Base-by-base conservation (phyloP, 352 stramenopile species). In the Phytopythium ostracodes region DNA sequence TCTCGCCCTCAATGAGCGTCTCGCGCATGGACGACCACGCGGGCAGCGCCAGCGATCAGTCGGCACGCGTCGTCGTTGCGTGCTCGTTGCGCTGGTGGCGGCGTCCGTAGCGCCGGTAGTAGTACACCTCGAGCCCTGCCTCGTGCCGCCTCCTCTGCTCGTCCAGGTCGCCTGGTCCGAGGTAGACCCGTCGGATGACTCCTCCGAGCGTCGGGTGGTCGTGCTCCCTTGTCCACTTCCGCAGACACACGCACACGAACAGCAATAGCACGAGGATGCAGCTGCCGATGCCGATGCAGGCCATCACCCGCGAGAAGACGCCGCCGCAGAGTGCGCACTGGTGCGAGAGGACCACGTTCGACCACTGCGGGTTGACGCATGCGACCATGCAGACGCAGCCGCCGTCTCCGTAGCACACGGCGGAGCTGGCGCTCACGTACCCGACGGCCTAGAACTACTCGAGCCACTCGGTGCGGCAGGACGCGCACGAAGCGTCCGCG, bases 21-120 rank as follows among this genome's bases (percentile, higher is more conserved):
- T 71, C 59, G 12, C 66, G 60, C 66, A 76, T 70, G 12, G 66
- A 67, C 47, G 65, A 70, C 70, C 70, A 75, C 24, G 66, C 72
- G 0, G 70, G 64, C 31, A 71, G 38, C 25, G 20, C 64, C 40
- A 76, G 61, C 27, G 27, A n/a, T 4, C 27, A 24, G 10, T 40
- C 52, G 52, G 33, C 20, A 24, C 20, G 51, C 2, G n/a, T 18
- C 44, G n/a, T 18, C 44, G 4, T 20, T 4, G 31, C 60, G 65
- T 4, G 59, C 57, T 9, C 56, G 42, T 24, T 58, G 17, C 31
- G 29, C 12, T 22, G 51, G 9, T 15, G 29, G 20, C 51, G n/a
- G 27, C 29, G 12, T 29, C 31, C 29, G n/a, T 6, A 44, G n/a
- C 33, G 52, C 6, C 52, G 12, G 31, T 24, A 44, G n/a, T 43